Evolutionary conservation across 176 grass and related monocot species (phyloP), one percentile per base, ranked within the genome.

Genomic region (Zoysia pacifica): DNA sequence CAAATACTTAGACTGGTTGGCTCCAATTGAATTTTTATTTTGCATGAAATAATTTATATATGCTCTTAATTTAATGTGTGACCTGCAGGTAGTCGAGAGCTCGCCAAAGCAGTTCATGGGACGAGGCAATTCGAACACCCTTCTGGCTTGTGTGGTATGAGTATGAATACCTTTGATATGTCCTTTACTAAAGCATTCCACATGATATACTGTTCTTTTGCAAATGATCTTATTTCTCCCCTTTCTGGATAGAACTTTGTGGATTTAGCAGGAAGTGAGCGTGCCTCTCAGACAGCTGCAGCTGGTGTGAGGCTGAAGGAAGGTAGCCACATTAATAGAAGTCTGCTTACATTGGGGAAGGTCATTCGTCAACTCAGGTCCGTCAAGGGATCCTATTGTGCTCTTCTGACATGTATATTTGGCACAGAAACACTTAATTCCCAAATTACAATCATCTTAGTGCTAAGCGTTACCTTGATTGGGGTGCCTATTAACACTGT

Each of bases 301-400:
- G 90, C 81, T 35, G 91, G 92, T 18, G 73, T 85, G 79, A 90
- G 95, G 70, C 85, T 93, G 0, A 98, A 98, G 79, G 95, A 98
- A 85, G 95, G 95, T 11, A 94, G 92, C 62, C 95, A 98, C 65
- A 98, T 98, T 15, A 98, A 98, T 18, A 86, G 88, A 87, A 94
- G 92, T 68, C 62, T 98, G 19, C 95, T 98, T 65, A 94, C 95
- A 41, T 48, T 98, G 70, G 95, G 95, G 36, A 98, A 91, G 72
- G 92, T 98, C 58, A 94, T 98, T 89, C 95, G 95, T 46, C 93
- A 98, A 55, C 82, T 98, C 73, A 98, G 95, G 95, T 98, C 74
- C 7, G 73, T 65, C 20, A 2, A 77, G 43, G 5, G 18, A 36
- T 62, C 56, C 56, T 60, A 60, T 6, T 4, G 37, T 85, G 72